These are phyloP conservation scores for Pythium brachiatum DNA, from an alignment of 352 stramenopile genomes.

Conservation along the genomic window DNA sequence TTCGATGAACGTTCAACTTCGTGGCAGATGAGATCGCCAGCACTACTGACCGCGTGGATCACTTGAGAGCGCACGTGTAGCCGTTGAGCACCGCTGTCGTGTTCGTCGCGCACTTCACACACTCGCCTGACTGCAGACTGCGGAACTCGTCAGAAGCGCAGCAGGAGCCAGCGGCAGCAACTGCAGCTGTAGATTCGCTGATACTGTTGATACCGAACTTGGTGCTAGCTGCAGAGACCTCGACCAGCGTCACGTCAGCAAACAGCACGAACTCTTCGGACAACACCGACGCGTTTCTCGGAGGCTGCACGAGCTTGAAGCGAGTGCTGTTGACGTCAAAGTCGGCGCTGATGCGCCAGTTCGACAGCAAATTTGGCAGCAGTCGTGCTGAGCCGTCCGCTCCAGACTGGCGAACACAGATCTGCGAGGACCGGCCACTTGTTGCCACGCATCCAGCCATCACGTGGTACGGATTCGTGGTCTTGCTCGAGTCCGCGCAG, in stretches of 20 bases:
- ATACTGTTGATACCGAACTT: neutral
- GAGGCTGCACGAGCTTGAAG: slow-evolving; percentile 1
- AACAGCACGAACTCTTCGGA: slow-evolving; percentile 9
- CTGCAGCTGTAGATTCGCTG: neutral
- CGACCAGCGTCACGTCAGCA: slow-evolving; percentile 13
- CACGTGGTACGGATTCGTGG: slow-evolving; percentile 12
- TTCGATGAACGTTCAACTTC: too few relatives aligned
- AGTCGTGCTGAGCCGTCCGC: neutral
- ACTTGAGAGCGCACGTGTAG: slow-evolving; percentile 7
- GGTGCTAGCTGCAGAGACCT: neutral
- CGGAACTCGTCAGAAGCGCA: slow-evolving; percentile 6
- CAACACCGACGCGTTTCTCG: neutral
- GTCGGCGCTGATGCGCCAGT: slow-evolving; percentile 6
- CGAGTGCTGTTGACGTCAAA: slow-evolving; percentile 11
- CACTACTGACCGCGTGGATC: too few relatives aligned
- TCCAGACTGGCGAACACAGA: slow-evolving; percentile 3
- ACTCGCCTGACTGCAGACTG: slow-evolving; percentile 5
- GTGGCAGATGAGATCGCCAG: too few relatives aligned
- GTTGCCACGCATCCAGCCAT: slow-evolving; percentile 7
- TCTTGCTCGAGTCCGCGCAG: neutral
- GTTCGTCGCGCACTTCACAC: slow-evolving; percentile 5
- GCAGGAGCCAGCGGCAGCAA: neutral
- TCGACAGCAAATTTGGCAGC: slow-evolving; percentile 12
- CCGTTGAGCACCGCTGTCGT: slow-evolving; percentile 4
- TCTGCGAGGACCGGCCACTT: slow-evolving; percentile 5